These are phyloP conservation scores for Golubevia pallescens DNA, from an alignment of 1,284 basidiomycete species.

Conservation along the genomic window DNA sequence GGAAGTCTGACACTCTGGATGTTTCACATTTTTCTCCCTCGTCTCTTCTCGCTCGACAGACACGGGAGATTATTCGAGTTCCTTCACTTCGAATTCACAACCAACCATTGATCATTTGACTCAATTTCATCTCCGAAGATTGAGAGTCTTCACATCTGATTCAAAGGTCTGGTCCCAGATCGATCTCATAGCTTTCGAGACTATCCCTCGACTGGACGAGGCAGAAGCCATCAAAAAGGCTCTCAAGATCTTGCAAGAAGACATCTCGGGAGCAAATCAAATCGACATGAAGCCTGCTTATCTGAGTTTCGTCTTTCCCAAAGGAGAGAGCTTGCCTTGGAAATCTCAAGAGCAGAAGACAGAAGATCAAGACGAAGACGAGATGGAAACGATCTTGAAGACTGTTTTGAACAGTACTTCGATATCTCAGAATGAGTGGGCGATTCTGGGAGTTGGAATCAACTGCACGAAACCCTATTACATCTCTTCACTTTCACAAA, in stretches of 20 bases:
- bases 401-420: conserved; percentile 9
- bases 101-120: conserved; percentile 21
- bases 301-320: conserved; percentile 31
- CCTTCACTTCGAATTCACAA: conserved; percentile 21
- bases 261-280: conserved; percentile 10
- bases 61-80: conserved; percentile 39
- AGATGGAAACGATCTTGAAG: conserved; percentile 7
- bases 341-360: conserved; percentile 10
- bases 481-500: conserved; percentile 23
- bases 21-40: too few species aligned
- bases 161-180: conserved; percentile 25
- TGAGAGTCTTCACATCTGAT: conserved; percentile 23
- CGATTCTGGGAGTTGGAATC: conserved; percentile 40
- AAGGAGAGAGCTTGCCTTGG: conserved; percentile 30
- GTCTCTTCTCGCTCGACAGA: conserved; percentile 10
- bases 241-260: conserved; percentile 20
- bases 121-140: conserved; percentile 30
- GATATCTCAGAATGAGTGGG: conserved; percentile 18
- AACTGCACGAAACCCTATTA: conserved; percentile 53
- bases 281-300: conserved; percentile 32
- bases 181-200: conserved; percentile 47
- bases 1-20: too few species aligned
- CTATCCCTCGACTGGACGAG: conserved; percentile 46
- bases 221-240: conserved; percentile 37
- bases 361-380: conserved; percentile 14